A percentile compares a stretch with the other conserved stretches of the same genome.
Evolutionary conservation across 129 eudicot genomes (phyloP).

Genomic region (Artemisia argyi): DNA sequence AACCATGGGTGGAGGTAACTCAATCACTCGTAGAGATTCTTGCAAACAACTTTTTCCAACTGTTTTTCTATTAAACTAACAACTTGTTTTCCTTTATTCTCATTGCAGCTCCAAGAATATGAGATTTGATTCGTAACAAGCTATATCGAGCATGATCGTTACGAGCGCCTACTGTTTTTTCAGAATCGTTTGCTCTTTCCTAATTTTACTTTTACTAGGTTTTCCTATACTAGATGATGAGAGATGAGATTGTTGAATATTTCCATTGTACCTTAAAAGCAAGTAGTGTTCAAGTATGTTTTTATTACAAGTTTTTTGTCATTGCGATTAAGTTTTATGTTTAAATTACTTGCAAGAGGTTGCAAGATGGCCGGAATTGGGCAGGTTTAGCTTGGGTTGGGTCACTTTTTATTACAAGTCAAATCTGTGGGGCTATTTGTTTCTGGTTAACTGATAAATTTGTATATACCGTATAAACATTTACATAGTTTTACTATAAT

Average conservation of each 20-base stretch:
- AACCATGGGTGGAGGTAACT: conserved; percentile 96
- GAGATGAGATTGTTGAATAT: not conserved
- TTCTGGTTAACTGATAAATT: too few relatives aligned
- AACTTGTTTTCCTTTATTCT: not conserved
- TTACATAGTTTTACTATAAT: too few relatives aligned
- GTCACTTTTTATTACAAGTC: not conserved
- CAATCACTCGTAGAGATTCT: not conserved
- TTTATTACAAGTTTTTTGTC: not conserved
- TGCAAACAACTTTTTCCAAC: not conserved
- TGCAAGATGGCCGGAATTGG: not conserved
- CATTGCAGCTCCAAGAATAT: conserved; percentile 62
- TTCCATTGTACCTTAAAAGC: not conserved
- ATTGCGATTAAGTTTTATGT: not conserved
- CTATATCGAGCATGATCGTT: not conserved
- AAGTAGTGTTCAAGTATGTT: not conserved
- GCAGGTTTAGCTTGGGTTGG: not conserved
- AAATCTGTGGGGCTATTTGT: not conserved
- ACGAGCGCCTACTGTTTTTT: not conserved
- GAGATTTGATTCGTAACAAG: conserved; percentile 9
- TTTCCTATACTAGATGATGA: not conserved
- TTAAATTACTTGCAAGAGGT: not conserved
- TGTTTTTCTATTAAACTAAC: not conserved
- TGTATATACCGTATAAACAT: too few relatives aligned
- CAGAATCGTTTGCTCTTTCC: not conserved
- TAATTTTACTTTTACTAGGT: not conserved